Evolutionary conservation across 495 filamentous ascomycete genomes (phyloP).

Genomic region (Penicillium herquei): DNA sequence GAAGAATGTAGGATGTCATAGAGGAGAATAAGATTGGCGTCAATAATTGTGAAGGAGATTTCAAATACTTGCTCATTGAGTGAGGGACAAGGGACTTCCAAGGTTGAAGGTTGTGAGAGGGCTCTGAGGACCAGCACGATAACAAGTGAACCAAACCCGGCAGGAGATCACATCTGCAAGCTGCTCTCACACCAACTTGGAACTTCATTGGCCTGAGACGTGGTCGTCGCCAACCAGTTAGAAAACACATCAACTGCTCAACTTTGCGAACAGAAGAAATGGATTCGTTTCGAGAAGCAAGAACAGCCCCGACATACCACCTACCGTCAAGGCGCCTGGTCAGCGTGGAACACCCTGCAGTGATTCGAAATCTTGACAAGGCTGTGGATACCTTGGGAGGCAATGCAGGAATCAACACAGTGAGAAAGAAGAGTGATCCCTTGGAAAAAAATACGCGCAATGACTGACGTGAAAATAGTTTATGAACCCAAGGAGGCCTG

Average conservation of each 20-base stretch:
- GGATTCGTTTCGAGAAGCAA: constrained; percentile 19
- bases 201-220: too few species aligned
- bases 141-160: too few species aligned
- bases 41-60: not conserved
- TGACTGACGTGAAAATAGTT: constrained; percentile 33
- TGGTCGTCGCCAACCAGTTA: too few species aligned
- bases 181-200: too few species aligned
- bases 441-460: not conserved
- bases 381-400: constrained; percentile 78
- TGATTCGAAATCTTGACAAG: constrained; percentile 78
- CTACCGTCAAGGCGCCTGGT: constrained; percentile 66
- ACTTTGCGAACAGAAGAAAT: constrained; percentile 5
- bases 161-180: too few species aligned
- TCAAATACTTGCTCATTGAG: not conserved
- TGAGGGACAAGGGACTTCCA: too few species aligned
- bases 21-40: not conserved
- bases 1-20: not conserved
- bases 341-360: constrained; percentile 83
- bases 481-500: constrained; percentile 37
- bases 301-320: constrained; percentile 51
- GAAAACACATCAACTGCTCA: not conserved
- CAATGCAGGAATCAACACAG: constrained; percentile 60
- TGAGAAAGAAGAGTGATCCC: constrained; percentile 32
- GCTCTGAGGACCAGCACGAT: too few species aligned
- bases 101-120: too few species aligned